Conservation (phyloP, 2,329 filamentous ascomycete species). For the Venturia oleaginea region DNA sequence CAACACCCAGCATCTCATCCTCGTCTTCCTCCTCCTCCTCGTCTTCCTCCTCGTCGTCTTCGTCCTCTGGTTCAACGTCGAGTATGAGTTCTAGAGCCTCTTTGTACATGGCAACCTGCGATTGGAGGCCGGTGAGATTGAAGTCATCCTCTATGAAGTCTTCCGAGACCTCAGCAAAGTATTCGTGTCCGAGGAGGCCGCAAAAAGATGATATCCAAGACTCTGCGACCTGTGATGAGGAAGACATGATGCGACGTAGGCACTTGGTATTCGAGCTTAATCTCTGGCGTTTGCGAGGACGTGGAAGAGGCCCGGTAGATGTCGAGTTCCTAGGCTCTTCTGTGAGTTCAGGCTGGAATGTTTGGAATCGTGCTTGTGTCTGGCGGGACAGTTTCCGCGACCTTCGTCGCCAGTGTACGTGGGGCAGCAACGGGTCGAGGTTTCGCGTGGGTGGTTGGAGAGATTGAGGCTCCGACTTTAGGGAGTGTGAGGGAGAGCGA, state of each 20-base stretch:
- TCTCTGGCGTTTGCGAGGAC: not conserved
- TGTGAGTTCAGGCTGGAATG: not conserved
- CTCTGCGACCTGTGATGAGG: slow-evolving; percentile 56
- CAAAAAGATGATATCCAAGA: slow-evolving; percentile 99
- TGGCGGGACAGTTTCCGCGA: slow-evolving; percentile 1
- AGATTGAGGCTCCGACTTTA: not conserved
- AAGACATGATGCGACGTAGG: slow-evolving; percentile 38
- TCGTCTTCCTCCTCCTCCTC: slow-evolving; percentile 55
- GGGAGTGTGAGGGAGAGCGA: too few species aligned
- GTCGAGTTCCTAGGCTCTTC: not conserved
- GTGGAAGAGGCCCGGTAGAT: not conserved
- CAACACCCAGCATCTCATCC: slow-evolving; percentile 35
- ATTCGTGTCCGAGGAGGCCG: slow-evolving; percentile 90
- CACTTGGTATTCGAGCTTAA: not conserved
- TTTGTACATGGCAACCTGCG: slow-evolving; percentile 97
- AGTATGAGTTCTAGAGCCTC: slow-evolving; percentile 99
- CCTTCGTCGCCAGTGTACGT: slow-evolving; percentile 1
- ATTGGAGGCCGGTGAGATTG: slow-evolving; percentile 91
- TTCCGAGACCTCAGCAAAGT: slow-evolving; percentile 97
- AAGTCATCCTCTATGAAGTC: slow-evolving; percentile 99
- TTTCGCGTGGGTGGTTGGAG: not conserved
- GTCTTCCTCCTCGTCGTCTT: slow-evolving; percentile 74
- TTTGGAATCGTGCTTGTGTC: not conserved
- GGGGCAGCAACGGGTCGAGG: not conserved
- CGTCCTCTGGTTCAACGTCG: slow-evolving; percentile 93